Base-by-base conservation (phyloP, 495 filamentous ascomycete species). In the Penicillium psychrofluorescens region DNA sequence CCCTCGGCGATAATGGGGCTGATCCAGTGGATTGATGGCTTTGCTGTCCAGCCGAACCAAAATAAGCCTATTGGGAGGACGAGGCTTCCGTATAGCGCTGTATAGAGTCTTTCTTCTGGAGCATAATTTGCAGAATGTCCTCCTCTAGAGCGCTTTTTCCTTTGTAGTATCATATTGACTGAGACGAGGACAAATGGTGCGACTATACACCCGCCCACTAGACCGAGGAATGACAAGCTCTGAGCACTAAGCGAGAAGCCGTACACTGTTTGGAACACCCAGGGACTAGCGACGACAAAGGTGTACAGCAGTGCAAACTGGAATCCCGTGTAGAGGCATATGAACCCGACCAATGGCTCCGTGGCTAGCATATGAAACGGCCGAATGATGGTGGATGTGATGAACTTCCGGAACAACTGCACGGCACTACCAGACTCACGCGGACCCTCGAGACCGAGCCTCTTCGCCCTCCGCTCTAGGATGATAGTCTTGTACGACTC, bases 321-420 rank as follows among this genome's bases (percentile, higher is more conserved):
- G 7, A 58, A 50, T 0, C 56, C 57, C 8, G 70, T 46, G 27
- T 53, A 72, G 16, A 80, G 45, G 41, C 47, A 69, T n/a, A 68
- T 61, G 28, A 68, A 67, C 2, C 43, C 47, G 38, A 84, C 80
- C 41, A 85, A 78, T 7, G 80, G 79, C 55, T 85, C 82, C 0
- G 69, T 77, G 16, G 78, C 36, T 40, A 84, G 62, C 82, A 85
- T 85, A 40, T 74, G 57, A 0, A 83, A 27, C 0, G 82, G 64
- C 14, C 64, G 44, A 10, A 58, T 43, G 22, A 70, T 36, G 10
- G 59, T 52, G 0, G 62, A 55, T 7, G 53, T 59, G 34, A 57
- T 50, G 9, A 58, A 53, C 14, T 29, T 38, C 36, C 34, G 33
- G 11, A 46, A 30, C 22, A 40, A 31, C 10, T 36, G 67, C 65